These are phyloP conservation scores for Eimeria tenella DNA, from an alignment of 169 alveolate genomes.

Conservation along the genomic window DNA sequence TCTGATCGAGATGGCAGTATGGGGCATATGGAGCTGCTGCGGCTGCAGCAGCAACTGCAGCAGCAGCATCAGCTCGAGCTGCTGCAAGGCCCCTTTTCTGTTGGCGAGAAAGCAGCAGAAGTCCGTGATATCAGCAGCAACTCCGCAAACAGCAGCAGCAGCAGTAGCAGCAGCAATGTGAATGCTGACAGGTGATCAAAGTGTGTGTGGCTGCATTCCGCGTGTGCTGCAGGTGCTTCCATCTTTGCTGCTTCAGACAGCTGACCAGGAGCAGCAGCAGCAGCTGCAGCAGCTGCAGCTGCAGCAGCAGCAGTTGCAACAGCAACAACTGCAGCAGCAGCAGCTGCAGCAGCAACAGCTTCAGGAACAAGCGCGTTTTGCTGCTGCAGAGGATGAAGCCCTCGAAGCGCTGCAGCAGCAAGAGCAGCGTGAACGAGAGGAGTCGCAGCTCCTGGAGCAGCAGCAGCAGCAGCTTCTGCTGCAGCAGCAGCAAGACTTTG, in stretches of 20 bases:
- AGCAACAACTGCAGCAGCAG: conserved; percentile 24
- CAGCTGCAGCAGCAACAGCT: neutral
- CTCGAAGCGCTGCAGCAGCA: conserved; percentile 22
- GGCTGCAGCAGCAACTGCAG: too few relatives aligned
- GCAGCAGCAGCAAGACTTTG: neutral
- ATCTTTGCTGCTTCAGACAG: neutral
- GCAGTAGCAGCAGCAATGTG: too few relatives aligned
- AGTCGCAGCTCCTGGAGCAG: conserved; percentile 3
- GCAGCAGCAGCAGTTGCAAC: conserved; percentile 20
- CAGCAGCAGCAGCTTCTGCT: neutral
- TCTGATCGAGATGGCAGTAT: too few relatives aligned
- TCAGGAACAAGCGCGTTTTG: neutral
- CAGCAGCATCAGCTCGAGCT: too few relatives aligned
- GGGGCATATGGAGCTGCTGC: too few relatives aligned
- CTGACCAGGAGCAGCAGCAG: conserved; percentile 33
- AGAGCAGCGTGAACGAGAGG: neutral
- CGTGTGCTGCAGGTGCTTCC: neutral
- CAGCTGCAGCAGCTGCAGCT: neutral
- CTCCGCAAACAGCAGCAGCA: too few relatives aligned
- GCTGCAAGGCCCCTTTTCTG: too few relatives aligned
- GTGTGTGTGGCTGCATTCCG: neutral
- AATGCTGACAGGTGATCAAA: too few relatives aligned
- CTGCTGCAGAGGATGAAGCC: conserved; percentile 24
- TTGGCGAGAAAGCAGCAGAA: too few relatives aligned
- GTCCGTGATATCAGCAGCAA: too few relatives aligned